phyloP scores from a whole-genome alignment of 192 early-diverging fungal species.

The Podila verticillata region DNA sequence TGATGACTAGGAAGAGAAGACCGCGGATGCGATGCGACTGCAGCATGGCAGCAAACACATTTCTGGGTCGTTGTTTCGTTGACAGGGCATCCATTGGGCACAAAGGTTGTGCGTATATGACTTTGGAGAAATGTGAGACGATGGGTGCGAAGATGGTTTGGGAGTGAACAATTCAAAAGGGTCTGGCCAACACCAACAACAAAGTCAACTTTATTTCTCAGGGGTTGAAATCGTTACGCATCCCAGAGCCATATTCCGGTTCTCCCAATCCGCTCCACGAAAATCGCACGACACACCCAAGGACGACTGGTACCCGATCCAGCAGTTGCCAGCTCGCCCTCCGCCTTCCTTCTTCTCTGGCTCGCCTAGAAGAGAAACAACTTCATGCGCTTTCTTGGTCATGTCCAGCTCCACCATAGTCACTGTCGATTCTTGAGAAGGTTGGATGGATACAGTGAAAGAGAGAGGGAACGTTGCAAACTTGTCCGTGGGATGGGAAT shows the following conservation, averaged over 20 bases:
- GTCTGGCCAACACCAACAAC: too few relatives aligned
- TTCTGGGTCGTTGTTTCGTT: slow-evolving; percentile 21
- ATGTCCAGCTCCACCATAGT: slow-evolving; percentile 13
- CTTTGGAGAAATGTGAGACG: neutral
- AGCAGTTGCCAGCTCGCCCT: slow-evolving; percentile 53
- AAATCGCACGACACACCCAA: slow-evolving; percentile 53
- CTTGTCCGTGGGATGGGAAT: slow-evolving; percentile 51
- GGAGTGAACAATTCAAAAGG: neutral
- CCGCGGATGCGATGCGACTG: slow-evolving; percentile 37
- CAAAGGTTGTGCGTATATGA: neutral
- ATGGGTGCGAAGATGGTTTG: neutral
- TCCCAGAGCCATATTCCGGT: slow-evolving; percentile 48
- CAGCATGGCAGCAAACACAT: slow-evolving; percentile 14
- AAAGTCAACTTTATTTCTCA: neutral
- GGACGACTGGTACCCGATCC: slow-evolving; percentile 55
- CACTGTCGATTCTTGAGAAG: neutral
- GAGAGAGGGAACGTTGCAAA: slow-evolving; percentile 48
- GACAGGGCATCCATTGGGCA: slow-evolving; percentile 24
- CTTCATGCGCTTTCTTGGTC: slow-evolving; percentile 44
- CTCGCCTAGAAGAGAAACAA: slow-evolving; percentile 54
- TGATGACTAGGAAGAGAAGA: neutral
- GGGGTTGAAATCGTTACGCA: slow-evolving; percentile 4
- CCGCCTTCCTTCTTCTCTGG: slow-evolving; percentile 59
- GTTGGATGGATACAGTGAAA: slow-evolving; percentile 16
- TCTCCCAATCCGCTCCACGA: slow-evolving; percentile 60